These are phyloP conservation scores for Henningerozyma blattae DNA, from an alignment of 805 yeast genomes.

Conservation along the genomic window DNA sequence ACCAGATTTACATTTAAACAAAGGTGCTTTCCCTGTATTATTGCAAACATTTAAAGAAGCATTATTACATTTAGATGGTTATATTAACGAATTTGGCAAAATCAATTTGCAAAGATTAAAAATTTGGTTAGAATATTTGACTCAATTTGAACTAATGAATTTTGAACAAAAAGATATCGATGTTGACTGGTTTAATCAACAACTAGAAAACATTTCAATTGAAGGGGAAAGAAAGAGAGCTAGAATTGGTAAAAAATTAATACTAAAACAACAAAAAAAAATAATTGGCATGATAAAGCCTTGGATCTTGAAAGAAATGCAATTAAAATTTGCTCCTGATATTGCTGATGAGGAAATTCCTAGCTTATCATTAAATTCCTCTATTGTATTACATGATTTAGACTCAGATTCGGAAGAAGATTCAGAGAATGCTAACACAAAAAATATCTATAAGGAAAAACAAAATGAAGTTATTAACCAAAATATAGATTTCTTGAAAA, in stretches of 20 bases:
- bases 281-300: slow-evolving; percentile 46
- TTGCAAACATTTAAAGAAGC: slow-evolving; percentile 80
- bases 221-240: slow-evolving; percentile 44
- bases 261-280: slow-evolving; percentile 36
- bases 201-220: slow-evolving; percentile 56
- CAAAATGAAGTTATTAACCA: slow-evolving; percentile 1
- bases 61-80: slow-evolving; percentile 64
- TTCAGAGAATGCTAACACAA: slow-evolving; percentile 23
- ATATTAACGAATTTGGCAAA: slow-evolving; percentile 70
- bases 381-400: slow-evolving; percentile 15
- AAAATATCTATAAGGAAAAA: background rate
- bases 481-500: slow-evolving; percentile 49
- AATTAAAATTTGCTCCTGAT: slow-evolving; percentile 21
- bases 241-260: slow-evolving; percentile 48
- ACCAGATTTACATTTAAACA: slow-evolving; percentile 86
- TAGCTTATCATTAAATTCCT: slow-evolving; percentile 29
- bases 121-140: slow-evolving; percentile 62
- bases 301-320: slow-evolving; percentile 30
- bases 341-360: slow-evolving; percentile 39
- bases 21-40: slow-evolving; percentile 92
- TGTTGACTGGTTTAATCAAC: slow-evolving; percentile 83
- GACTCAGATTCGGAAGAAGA: slow-evolving; percentile 46
- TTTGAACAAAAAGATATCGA: slow-evolving; percentile 79
- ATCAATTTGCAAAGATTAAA: slow-evolving; percentile 66
- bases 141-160: slow-evolving; percentile 72